phyloP scores from a whole-genome alignment of 2,329 filamentous ascomycete genomes.

The Knoxdaviesia proteae region DNA sequence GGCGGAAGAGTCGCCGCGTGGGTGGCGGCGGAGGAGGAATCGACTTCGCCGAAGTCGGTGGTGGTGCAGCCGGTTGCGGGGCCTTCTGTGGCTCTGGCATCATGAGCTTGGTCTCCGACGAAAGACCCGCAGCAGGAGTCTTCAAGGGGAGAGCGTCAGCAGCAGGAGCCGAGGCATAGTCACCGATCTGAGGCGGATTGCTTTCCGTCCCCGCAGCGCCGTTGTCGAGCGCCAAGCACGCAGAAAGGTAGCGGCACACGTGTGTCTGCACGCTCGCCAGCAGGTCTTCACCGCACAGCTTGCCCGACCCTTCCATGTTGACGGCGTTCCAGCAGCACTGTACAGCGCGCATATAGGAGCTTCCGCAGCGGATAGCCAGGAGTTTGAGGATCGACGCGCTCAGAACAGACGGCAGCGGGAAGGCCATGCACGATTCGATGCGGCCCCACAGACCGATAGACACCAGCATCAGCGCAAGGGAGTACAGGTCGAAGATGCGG shows the following conservation, averaged over 20 bases:
- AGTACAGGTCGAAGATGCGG: constrained; percentile 47
- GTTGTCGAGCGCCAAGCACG: constrained; percentile 16
- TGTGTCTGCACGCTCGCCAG: constrained; percentile 31
- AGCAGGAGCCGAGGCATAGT: too few relatives aligned
- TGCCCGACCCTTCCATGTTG: constrained; percentile 34
- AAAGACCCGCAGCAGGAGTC: too few relatives aligned
- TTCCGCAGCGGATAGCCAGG: constrained; percentile 48
- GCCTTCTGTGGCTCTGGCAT: too few relatives aligned
- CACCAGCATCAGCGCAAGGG: constrained; percentile 50
- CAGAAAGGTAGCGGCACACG: constrained; percentile 36
- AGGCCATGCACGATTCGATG: constrained; percentile 30
- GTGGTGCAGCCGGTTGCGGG: too few relatives aligned
- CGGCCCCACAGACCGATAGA: constrained; percentile 60
- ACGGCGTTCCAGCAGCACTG: constrained; percentile 52
- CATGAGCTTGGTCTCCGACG: too few relatives aligned
- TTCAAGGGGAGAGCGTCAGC: too few relatives aligned
- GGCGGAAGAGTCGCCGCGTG: too few relatives aligned
- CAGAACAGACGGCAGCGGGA: constrained; percentile 8
- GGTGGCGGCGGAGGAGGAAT: too few relatives aligned
- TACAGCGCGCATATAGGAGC: constrained; percentile 55
- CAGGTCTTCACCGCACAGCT: constrained; percentile 24
- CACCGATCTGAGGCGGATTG: too few relatives aligned
- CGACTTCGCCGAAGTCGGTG: too few relatives aligned
- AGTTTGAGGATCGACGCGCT: constrained; percentile 35
- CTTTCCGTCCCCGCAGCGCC: too few relatives aligned